Evolutionary conservation across 805 yeast genomes (phyloP).

Genomic region (Blastobotrys muscicola): DNA sequence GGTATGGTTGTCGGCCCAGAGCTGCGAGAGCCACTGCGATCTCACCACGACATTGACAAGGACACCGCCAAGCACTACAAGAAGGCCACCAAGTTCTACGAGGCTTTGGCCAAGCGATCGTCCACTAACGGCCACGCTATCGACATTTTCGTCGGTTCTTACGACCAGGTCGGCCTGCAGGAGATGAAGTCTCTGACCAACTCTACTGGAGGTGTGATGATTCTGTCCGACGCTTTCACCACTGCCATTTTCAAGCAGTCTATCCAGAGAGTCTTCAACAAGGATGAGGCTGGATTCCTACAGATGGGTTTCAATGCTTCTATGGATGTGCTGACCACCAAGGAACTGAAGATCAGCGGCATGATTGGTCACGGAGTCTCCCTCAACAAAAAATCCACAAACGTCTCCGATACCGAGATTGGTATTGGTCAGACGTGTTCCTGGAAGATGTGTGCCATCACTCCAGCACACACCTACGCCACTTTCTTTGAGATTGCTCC

Average conservation of each 20-base stretch:
- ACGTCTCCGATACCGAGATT: slow-evolving; percentile 83
- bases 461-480: slow-evolving; percentile 85
- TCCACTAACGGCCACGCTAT: slow-evolving; percentile 68
- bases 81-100: slow-evolving; percentile 77
- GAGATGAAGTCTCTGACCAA: slow-evolving; percentile 85
- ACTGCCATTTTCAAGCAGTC: slow-evolving; percentile 91
- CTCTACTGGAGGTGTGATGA: slow-evolving; percentile 81
- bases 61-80: slow-evolving; percentile 84
- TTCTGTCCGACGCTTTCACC: slow-evolving; percentile 85
- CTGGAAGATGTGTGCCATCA: slow-evolving; percentile 75
- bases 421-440: slow-evolving; percentile 90
- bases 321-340: slow-evolving; percentile 67
- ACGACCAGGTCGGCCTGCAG: slow-evolving; percentile 90
- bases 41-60: slow-evolving; percentile 92
- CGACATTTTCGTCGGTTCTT: slow-evolving; percentile 89
- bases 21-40: slow-evolving; percentile 91
- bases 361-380: slow-evolving; percentile 89
- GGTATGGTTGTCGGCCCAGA: slow-evolving; percentile 89
- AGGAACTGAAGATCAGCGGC: slow-evolving; percentile 83
- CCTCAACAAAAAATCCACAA: slow-evolving; percentile 44
- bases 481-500: slow-evolving; percentile 73
- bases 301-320: slow-evolving; percentile 86
- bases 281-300: slow-evolving; percentile 80
- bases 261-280: slow-evolving; percentile 74
- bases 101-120: slow-evolving; percentile 60